Base-by-base conservation (phyloP, 192 early-diverging fungal genomes). In the Ambispora gerdemannii region DNA sequence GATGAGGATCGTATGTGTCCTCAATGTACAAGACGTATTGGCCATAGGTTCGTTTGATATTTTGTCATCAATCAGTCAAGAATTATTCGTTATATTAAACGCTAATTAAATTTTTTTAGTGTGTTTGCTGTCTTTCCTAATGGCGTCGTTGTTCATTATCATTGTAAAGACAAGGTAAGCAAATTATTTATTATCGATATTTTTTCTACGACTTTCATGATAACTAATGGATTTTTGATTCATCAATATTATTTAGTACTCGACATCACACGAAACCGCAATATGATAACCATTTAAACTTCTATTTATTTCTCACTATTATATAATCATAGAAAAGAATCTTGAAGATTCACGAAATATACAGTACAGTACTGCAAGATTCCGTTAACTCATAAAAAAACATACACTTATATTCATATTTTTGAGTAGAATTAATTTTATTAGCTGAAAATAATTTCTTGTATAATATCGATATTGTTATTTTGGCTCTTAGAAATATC, bases 1-100 rank as follows among this genome's bases (percentile, higher is more conserved):
- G 83, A 86, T 8, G 91, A 93, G 19, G 91, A 93, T 59, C 79
- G 82, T 17, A 88, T 91, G 86, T 93, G 91, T 70, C 83, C 88
- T 36, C 83, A 87, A 75, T 89, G 82, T 59, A 83, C 84, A 59
- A 84, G 83, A 56, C 78, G 85, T 33, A 87, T 87, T 43, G 85
- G 83, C 19, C 83, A 84, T 64, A 87, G 81, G 85, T 84, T 72
- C 71, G 52, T 13, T 1, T 43, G 38, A 22, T 34, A 34, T 31
- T 17, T 50, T 60, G n/a, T n/a, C 11, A 43, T 33, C 17, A 0
- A 3, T 38, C 27, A 3, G 7, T 49, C 28, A 55, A n/a, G n/a
- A n/a, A 60, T 51, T 33, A 61, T 27, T 33, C 47, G 24, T 63
- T 3, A 72, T 63, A 67, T 17, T 47, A 15, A 32, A 8, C 2